Conservation (phyloP, 179 eudicot genomes). For the Silene vulgaris region DNA sequence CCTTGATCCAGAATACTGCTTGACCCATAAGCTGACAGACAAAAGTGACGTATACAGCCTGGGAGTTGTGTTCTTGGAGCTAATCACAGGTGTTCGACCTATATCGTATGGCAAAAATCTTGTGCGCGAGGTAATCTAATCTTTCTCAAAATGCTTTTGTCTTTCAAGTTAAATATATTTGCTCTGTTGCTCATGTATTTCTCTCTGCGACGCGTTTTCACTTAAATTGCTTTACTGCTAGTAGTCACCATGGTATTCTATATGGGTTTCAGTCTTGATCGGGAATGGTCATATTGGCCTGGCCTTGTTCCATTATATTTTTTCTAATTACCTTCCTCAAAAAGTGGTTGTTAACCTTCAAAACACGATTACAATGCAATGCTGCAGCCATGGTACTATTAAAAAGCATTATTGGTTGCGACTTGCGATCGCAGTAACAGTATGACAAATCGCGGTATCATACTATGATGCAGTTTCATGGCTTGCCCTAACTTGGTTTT, state of each 20-base stretch:
- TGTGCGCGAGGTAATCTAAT: constrained; percentile 67
- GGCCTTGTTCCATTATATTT: too few species aligned
- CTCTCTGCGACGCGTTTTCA: neutral
- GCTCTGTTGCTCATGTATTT: neutral
- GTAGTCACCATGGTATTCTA: neutral
- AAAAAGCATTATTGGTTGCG: too few species aligned
- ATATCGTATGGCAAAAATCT: constrained; percentile 70
- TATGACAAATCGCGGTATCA: too few species aligned
- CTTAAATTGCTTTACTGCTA: too few species aligned
- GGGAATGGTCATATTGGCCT: neutral
- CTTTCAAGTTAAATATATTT: neutral
- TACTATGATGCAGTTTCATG: too few species aligned
- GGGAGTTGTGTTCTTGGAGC: constrained; percentile 71
- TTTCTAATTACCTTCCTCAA: too few species aligned
- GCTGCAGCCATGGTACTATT: too few species aligned
- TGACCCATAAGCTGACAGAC: constrained; percentile 64
- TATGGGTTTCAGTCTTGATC: neutral
- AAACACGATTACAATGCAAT: too few species aligned
- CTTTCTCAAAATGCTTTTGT: neutral
- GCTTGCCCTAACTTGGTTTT: too few species aligned
- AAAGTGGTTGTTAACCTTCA: too few species aligned
- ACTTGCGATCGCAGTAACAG: too few species aligned
- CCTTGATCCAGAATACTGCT: constrained; percentile 71
- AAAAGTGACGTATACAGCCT: constrained; percentile 82
- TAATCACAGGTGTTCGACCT: constrained; percentile 65